Base-by-base conservation (phyloP, 768 basidiomycete genomes). In the Gyrodon lividus region DNA sequence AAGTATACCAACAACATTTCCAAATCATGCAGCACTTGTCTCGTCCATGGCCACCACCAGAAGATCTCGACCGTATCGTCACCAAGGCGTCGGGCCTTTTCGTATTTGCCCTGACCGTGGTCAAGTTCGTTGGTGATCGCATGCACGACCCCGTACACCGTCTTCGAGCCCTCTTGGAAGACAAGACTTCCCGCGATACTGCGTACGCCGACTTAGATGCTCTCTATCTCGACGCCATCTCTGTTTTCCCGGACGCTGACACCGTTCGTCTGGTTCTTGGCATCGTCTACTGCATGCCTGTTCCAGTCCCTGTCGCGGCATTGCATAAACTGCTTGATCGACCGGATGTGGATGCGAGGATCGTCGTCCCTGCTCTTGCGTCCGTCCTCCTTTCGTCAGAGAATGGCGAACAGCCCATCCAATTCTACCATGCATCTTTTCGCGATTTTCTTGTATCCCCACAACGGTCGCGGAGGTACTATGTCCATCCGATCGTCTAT, bases 31-130 rank as follows among this genome's bases (percentile, higher is more conserved):
- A 14, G 4, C 34, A 39, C 0, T 42, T 52, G 5, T 55, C 62
- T 16, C 54, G 56, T 12, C 57, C 59, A 6, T 67, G 66, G 66
- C 66, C 66, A 5, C 54, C 61, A 2, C 45, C 52, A 0, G 54
- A 56, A 17, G 59, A 59, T n/a, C 46, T 66, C 5, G 56, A 62
- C n/a, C 48, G 43, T 12, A 53, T 55, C 8, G 57, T 67, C 10
- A 24, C 50, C 5, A 58, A 59, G 30, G 51, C 65, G 0, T 53
- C 55, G 0, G 60, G 66, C 1, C 55, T 66, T 9, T 69, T 69
- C 41, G 61, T 66, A 9, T 65, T 65, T 41, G 58, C 66, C 2
- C 33, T 66, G 20, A 65, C 67, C 1, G 61, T 67, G 6, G 46
- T 63, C 43, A 62, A 62, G 40, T 68, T 62, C 37, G 55, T 67